Percentiles rank a stretch among this genome's conserved stretches.
Conservation (phyloP, 768 basidiomycete species). For the Psilocybe subaeruginosa region DNA sequence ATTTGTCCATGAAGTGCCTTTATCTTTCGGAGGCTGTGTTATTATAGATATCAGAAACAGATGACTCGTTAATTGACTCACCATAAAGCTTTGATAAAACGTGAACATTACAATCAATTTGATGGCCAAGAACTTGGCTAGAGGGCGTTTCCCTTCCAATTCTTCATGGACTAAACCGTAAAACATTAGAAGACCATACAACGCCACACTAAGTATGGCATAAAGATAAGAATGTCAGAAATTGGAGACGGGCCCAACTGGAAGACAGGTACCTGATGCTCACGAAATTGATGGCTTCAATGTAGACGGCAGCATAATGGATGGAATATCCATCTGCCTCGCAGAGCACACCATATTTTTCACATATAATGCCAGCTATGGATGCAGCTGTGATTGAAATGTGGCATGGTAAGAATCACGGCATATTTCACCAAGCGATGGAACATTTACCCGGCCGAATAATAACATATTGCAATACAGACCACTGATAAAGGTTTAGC, state of each 20-base stretch:
- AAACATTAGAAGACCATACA: slow-evolving; percentile 85
- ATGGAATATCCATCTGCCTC: slow-evolving; percentile 58
- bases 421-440: background rate
- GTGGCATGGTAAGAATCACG: background rate
- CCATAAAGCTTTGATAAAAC: slow-evolving; percentile 83
- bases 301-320: slow-evolving; percentile 68
- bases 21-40: background rate
- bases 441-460: slow-evolving; percentile 51
- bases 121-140: slow-evolving; percentile 86
- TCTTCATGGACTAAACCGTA: slow-evolving; percentile 84
- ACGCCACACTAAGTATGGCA: slow-evolving; percentile 61
- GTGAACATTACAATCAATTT: slow-evolving; percentile 89
- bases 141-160: slow-evolving; percentile 71
- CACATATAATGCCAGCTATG: slow-evolving; percentile 79
- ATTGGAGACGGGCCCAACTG: background rate
- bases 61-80: slow-evolving; percentile 33
- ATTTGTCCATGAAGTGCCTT: slow-evolving; percentile 8
- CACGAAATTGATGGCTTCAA: slow-evolving; percentile 74
- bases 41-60: too few species aligned
- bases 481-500: slow-evolving; percentile 54
- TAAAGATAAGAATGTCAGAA: background rate
- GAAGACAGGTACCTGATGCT: slow-evolving; percentile 66
- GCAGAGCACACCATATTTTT: slow-evolving; percentile 73
- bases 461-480: slow-evolving; percentile 87
- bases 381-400: slow-evolving; percentile 46